These are phyloP conservation scores for Ophioceras dolichostomum DNA, from an alignment of 2,329 filamentous ascomycete genomes.

Conservation along the genomic window DNA sequence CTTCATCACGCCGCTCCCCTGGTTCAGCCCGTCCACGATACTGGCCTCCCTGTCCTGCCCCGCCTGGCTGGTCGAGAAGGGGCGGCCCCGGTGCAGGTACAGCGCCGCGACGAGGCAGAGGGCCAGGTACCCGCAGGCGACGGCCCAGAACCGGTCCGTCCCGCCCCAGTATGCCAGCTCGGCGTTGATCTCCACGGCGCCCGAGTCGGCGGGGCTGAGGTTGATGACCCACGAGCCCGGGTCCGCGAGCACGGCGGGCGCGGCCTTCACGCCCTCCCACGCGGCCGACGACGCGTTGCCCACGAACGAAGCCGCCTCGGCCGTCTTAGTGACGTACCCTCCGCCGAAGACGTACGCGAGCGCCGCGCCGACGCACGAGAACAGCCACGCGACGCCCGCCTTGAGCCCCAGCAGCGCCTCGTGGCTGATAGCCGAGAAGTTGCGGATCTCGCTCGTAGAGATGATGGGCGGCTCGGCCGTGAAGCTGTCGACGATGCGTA, in stretches of 20 bases:
- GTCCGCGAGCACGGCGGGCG: slow-evolving; percentile 25
- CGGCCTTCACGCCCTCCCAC: slow-evolving; percentile 14
- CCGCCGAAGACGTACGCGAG: slow-evolving; percentile 32
- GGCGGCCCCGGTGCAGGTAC: slow-evolving; percentile 64
- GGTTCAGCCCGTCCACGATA: slow-evolving; percentile 71
- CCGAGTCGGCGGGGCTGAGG: slow-evolving; percentile 29
- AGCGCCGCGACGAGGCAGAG: slow-evolving; percentile 62
- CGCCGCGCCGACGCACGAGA: slow-evolving; percentile 24
- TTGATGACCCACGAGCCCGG: slow-evolving; percentile 48
- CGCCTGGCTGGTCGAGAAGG: slow-evolving; percentile 47
- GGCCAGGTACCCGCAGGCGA: slow-evolving; percentile 69
- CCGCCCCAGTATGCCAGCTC: slow-evolving; percentile 56
- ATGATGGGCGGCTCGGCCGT: slow-evolving; percentile 37
- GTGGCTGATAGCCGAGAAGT: slow-evolving; percentile 67
- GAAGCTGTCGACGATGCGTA: slow-evolving; percentile 36
- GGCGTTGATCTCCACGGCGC: slow-evolving; percentile 30
- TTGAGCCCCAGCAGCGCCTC: slow-evolving; percentile 53
- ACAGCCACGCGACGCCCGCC: slow-evolving; percentile 28
- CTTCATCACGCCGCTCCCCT: slow-evolving; percentile 94
- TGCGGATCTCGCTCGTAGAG: slow-evolving; percentile 51
- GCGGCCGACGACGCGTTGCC: slow-evolving; percentile 9
- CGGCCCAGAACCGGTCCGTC: slow-evolving; percentile 55
- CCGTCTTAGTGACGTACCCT: slow-evolving; percentile 22
- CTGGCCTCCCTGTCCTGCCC: slow-evolving; percentile 60
- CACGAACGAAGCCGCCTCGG: slow-evolving; percentile 8